These are phyloP conservation scores for Russula abietina DNA, from an alignment of 768 basidiomycete species.

Conservation along the genomic window DNA sequence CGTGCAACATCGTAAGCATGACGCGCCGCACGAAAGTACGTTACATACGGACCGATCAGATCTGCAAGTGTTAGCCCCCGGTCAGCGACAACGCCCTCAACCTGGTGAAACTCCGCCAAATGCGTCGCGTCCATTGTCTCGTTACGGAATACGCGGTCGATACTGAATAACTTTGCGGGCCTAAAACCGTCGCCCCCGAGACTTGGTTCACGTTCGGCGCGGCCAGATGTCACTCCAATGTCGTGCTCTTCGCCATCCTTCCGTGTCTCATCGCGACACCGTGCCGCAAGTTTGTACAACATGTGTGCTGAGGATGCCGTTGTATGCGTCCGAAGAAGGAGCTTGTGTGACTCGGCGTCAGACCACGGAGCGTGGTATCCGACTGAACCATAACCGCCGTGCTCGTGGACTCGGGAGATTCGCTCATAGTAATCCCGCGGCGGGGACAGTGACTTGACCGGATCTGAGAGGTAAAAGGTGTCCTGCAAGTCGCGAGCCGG, in stretches of 20 bases:
- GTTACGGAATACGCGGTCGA: constrained; percentile 97
- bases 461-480: constrained; percentile 98
- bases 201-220: constrained; percentile 33
- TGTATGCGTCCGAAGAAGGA: constrained; percentile 93
- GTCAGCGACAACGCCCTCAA: constrained; percentile 99
- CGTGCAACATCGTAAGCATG: background rate
- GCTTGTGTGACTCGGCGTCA: constrained; percentile 82
- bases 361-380: constrained; percentile 99
- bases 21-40: background rate
- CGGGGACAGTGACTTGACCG: constrained; percentile 66
- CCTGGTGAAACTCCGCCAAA: constrained; percentile 98
- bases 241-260: constrained; percentile 33
- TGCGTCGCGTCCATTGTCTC: constrained; percentile 99
- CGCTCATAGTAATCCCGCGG: constrained; percentile 79
- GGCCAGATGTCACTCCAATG: constrained; percentile 33
- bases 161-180: constrained; percentile 92
- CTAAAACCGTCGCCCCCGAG: constrained; percentile 66
- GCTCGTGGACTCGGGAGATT: constrained; percentile 76
- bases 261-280: constrained; percentile 56
- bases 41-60: constrained; percentile 64
- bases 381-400: constrained; percentile 84
- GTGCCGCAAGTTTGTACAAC: constrained; percentile 90
- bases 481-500: constrained; percentile 97
- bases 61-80: constrained; percentile 87
- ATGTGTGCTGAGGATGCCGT: constrained; percentile 92